Evolutionary conservation across 2,329 filamentous ascomycete genomes (phyloP), one percentile per base, ranked within the genome.

Genomic region (Zymoseptoria passerinii): DNA sequence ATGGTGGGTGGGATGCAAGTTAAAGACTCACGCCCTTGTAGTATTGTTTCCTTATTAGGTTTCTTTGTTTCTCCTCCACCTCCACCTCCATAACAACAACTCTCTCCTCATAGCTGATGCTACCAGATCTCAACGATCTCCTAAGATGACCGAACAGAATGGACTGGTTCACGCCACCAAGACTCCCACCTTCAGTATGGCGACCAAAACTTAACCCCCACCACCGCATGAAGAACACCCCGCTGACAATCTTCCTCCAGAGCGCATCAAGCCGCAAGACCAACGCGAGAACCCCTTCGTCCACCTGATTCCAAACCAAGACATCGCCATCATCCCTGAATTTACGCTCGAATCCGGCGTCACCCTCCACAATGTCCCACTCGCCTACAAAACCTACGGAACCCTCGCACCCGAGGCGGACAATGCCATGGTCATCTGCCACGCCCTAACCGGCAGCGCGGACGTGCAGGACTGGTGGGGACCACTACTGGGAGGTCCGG

Each of bases 341-440:
- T 96, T 96, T 73, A 91, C 88, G 8, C 88, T 99, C 65, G 94
- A 99, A 74, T 97, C 92, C 1, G 94, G 94, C 53, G 90, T 88
- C 23, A 87, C 83, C 0, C 81, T 99, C 19, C 77, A 81, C 66
- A 94, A 97, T 83, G 82, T 86, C 16, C 82, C 81, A 2, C 77
- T 87, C 54, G 83, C 84, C 58, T 86, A 86, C 74, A 86, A 83
- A 60, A 83, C 81, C 3, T 81, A 81, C 58, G 84, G 84, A 58
- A 75, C 75, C 27, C 76, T 87, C 27, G 80, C 82, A 4, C 77
- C 80, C 2, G 73, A 75, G 27, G 70, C 76, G 50, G 81, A 86
- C 73, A 87, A 87, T 75, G 83, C 78, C 50, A 78, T 87, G 76
- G 81, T 87, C 54, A 85, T 86, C 68, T 95, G 90, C 72, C 90